Percentiles rank a stretch among this genome's conserved stretches.
Evolutionary conservation across 2,329 filamentous ascomycete genomes (phyloP).

Genomic region (Magnaporthiopsis rhizophila): DNA sequence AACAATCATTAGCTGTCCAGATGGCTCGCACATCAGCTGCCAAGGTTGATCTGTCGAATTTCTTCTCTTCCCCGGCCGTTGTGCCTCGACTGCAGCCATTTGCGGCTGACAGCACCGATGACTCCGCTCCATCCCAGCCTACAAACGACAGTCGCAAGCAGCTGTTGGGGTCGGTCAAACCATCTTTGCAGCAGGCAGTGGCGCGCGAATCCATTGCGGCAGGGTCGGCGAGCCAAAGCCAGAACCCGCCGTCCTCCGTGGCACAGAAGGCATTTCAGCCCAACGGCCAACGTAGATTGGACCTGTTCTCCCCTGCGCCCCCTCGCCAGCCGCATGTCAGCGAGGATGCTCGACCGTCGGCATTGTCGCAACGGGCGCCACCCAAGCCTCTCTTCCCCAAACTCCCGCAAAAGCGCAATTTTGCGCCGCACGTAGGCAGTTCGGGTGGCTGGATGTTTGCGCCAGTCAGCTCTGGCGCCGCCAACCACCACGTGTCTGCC

Average conservation of each 20-base stretch:
- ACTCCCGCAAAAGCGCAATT: slow-evolving; percentile 40
- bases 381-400: slow-evolving; percentile 19
- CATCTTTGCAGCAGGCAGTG: neutral
- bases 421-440: slow-evolving; percentile 33
- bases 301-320: slow-evolving; percentile 28
- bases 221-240: neutral
- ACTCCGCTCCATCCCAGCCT: neutral
- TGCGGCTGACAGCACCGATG: neutral
- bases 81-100: slow-evolving; percentile 23
- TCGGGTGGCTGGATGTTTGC: slow-evolving; percentile 10
- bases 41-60: slow-evolving; percentile 41
- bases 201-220: neutral
- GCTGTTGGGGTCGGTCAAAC: neutral
- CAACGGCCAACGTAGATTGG: slow-evolving; percentile 21
- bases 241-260: slow-evolving; percentile 14
- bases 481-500: slow-evolving; percentile 14
- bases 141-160: neutral
- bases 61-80: slow-evolving; percentile 49
- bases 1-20: slow-evolving; percentile 10
- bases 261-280: slow-evolving; percentile 26
- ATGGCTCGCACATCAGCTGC: slow-evolving; percentile 21
- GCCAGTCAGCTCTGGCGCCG: slow-evolving; percentile 1
- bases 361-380: neutral
- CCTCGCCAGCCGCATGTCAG: neutral
- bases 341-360: neutral